A percentile compares a stretch with the other conserved stretches of the same genome.
phyloP scores from a whole-genome alignment of 2,329 filamentous ascomycete genomes.

The Cladophialophora yegresii region DNA sequence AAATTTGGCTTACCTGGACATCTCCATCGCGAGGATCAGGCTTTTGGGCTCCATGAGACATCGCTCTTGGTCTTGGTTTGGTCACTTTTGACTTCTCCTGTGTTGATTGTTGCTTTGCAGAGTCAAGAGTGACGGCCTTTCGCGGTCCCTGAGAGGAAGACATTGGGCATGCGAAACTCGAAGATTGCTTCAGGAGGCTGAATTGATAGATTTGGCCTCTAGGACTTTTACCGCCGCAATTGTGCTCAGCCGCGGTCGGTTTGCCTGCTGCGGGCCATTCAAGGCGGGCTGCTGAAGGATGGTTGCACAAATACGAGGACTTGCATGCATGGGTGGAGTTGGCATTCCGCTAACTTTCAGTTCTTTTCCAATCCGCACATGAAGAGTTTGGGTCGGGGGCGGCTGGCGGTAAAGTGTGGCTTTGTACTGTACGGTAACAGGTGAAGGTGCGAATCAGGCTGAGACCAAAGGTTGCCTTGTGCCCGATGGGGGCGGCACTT shows the following conservation, averaged over 20 bases:
- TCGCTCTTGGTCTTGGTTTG: slow-evolving; percentile 1
- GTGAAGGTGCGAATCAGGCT: background rate
- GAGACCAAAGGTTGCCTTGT: slow-evolving; percentile 1
- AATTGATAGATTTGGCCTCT: background rate
- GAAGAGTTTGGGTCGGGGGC: background rate
- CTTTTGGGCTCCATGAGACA: slow-evolving; percentile 1
- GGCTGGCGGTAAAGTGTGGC: background rate
- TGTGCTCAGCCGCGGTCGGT: background rate
- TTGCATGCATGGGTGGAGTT: background rate
- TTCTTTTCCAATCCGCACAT: background rate
- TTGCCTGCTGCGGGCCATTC: slow-evolving; percentile 1
- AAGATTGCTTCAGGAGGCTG: background rate
- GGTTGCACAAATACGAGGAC: background rate
- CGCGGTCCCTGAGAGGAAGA: background rate
- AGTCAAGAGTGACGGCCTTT: slow-evolving; percentile 1
- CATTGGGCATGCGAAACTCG: background rate
- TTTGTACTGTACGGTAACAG: slow-evolving; percentile 2
- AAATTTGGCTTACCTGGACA: slow-evolving; percentile 1
- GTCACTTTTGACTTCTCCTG: slow-evolving; percentile 3
- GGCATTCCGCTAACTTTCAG: background rate
- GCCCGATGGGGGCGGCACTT: background rate
- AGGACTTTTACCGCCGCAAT: background rate
- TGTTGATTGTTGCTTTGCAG: background rate
- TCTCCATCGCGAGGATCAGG: background rate
- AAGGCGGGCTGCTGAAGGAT: background rate